Percentiles rank a stretch among this genome's conserved stretches.
Conservation (phyloP, 2,329 filamentous ascomycete species). For the Arthrobotrys entomopaga region DNA sequence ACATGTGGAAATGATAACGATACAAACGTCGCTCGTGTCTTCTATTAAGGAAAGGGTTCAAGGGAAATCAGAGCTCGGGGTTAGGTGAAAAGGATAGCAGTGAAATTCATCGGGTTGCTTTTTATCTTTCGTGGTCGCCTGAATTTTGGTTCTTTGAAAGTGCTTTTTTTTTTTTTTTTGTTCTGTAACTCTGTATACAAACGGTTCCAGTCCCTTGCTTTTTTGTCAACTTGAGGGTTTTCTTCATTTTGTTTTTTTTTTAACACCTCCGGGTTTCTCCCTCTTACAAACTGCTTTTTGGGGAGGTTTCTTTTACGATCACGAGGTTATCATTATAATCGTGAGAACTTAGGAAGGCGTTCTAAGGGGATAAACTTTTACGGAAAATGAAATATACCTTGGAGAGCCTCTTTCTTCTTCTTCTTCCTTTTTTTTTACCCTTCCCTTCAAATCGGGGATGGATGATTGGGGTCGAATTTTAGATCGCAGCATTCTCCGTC, state of each 20-base stretch:
- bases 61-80: constrained; percentile 18
- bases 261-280: neutral
- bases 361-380: constrained; percentile 46
- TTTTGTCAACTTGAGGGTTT: constrained; percentile 13
- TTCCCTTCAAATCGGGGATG: neutral
- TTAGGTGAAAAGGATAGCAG: constrained; percentile 36
- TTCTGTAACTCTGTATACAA: constrained; percentile 51
- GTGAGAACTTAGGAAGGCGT: constrained; percentile 50
- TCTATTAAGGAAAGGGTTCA: constrained; percentile 9
- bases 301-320: constrained; percentile 47
- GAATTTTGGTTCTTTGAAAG: constrained; percentile 21
- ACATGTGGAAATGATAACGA: constrained; percentile 19
- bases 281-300: constrained; percentile 40
- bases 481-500: neutral
- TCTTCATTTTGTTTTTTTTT: constrained; percentile 15
- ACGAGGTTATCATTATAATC: constrained; percentile 26
- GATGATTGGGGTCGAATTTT: neutral
- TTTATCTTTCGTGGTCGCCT: constrained; percentile 7
- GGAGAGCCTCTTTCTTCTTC: neutral
- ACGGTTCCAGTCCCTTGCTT: constrained; percentile 36
- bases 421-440: constrained; percentile 4
- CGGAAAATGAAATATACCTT: constrained; percentile 31
- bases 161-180: constrained; percentile 12
- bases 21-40: constrained; percentile 23
- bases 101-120: constrained; percentile 14